These are phyloP conservation scores for Suillus variegatus DNA, from an alignment of 768 basidiomycete genomes.

Conservation along the genomic window DNA sequence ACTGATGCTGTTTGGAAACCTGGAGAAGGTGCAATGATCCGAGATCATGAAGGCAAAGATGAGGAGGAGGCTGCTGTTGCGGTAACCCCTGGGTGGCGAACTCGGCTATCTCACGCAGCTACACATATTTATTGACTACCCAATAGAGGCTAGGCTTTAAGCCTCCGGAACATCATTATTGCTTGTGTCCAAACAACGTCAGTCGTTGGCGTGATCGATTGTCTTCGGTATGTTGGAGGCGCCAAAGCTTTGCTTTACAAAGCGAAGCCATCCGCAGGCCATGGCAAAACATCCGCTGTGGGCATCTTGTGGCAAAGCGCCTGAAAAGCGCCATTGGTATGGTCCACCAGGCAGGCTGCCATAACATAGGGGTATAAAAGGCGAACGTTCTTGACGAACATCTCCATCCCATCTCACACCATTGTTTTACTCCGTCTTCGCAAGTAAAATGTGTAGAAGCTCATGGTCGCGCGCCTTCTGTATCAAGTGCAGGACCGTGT, in stretches of 20 bases:
- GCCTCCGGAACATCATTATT: background rate
- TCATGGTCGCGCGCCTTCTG: slow-evolving; percentile 19
- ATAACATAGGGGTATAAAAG: background rate
- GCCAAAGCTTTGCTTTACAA: background rate
- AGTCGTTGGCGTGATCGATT: background rate
- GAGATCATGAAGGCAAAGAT: slow-evolving; percentile 23
- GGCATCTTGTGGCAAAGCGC: background rate
- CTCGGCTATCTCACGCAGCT: slow-evolving; percentile 32
- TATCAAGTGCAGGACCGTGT: background rate
- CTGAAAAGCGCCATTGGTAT: background rate
- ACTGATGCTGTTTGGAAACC: slow-evolving; percentile 55
- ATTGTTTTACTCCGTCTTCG: background rate
- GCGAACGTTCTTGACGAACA: no score
- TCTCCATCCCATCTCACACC: no score
- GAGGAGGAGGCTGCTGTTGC: slow-evolving; percentile 8
- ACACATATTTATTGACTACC: slow-evolving; percentile 64
- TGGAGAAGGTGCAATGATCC: slow-evolving; percentile 41
- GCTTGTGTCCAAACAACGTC: background rate
- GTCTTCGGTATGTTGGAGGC: background rate
- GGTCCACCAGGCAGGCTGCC: background rate
- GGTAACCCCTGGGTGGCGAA: slow-evolving; percentile 11
- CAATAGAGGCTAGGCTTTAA: background rate
- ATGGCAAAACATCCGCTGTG: background rate
- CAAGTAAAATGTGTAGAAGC: slow-evolving; percentile 62
- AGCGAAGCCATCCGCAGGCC: background rate